These are phyloP conservation scores for Pseudovirgaria hyperparasitica DNA, from an alignment of 2,329 filamentous ascomycete genomes.

Conservation along the genomic window DNA sequence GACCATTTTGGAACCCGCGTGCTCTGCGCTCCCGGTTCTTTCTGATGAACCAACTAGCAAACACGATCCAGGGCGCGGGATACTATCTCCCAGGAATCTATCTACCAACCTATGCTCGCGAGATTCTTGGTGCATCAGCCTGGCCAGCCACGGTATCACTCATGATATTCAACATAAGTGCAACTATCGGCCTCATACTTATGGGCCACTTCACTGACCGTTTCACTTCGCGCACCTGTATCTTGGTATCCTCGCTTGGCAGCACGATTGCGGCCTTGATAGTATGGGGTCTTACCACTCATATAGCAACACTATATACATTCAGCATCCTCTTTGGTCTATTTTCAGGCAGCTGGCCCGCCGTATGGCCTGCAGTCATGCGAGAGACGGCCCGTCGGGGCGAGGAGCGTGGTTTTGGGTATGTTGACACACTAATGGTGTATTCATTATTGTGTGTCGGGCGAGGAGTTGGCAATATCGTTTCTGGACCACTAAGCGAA, in stretches of 20 bases:
- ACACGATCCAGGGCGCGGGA: conserved; percentile 14
- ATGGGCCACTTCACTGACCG: conserved; percentile 22
- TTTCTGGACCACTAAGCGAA: no score
- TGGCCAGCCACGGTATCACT: conserved; percentile 10
- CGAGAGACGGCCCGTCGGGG: no score
- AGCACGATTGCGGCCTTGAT: conserved; percentile 20
- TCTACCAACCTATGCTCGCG: conserved; percentile 13
- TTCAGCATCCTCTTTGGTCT: conserved; percentile 11
- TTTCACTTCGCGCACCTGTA: no score
- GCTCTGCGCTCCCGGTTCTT: conserved; percentile 10
- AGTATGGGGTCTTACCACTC: conserved; percentile 30
- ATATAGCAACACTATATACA: conserved; percentile 13
- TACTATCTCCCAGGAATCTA: conserved; percentile 18
- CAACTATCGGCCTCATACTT: conserved; percentile 12
- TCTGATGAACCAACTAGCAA: conserved; percentile 12
- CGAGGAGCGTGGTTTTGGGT: no score
- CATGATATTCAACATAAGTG: conserved; percentile 12
- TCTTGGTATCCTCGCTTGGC: no score
- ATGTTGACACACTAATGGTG: background rate
- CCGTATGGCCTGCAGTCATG: no score
- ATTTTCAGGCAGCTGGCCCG: conserved; percentile 1
- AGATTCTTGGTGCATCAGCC: conserved; percentile 6
- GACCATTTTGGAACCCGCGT: conserved; percentile 7
- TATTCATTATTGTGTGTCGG: background rate
- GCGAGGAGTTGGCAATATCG: no score